phyloP scores from a whole-genome alignment of 805 yeast species.

The Maudiozyma saulgeensis region DNA sequence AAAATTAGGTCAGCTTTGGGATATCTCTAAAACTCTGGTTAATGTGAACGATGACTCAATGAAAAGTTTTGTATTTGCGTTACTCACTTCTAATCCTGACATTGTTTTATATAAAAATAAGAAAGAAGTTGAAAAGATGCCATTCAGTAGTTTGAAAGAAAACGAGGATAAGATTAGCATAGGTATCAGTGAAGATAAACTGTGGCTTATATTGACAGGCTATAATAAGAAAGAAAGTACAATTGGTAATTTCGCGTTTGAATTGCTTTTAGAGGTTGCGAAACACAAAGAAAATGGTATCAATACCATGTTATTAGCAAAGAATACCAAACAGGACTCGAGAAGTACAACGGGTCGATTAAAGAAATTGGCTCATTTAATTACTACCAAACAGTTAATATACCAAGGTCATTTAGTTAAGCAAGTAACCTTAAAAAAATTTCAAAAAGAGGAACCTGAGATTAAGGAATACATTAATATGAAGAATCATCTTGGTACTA shows the following conservation, averaged over 20 bases:
- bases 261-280: constrained; percentile 51
- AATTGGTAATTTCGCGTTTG: constrained; percentile 48
- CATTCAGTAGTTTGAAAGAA: constrained; percentile 1
- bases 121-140: constrained; percentile 1
- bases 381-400: constrained; percentile 33
- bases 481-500: constrained; percentile 24
- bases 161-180: constrained; percentile 11
- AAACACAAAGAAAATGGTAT: constrained; percentile 47
- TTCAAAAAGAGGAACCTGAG: constrained; percentile 16
- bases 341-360: constrained; percentile 59
- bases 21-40: constrained; percentile 4
- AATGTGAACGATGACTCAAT: constrained; percentile 6
- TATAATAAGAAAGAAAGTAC: constrained; percentile 40
- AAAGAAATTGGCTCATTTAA: constrained; percentile 43
- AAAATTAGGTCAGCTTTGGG: constrained; percentile 12
- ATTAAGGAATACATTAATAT: constrained; percentile 21
- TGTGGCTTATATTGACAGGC: constrained; percentile 52
- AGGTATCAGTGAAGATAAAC: constrained; percentile 43
- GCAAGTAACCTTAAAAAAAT: constrained; percentile 42
- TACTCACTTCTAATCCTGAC: constrained; percentile 13
- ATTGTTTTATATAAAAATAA: constrained; percentile 8
- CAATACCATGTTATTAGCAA: constrained; percentile 46
- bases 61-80: constrained; percentile 14
- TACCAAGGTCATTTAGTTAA: constrained; percentile 45
- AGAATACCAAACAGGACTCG: constrained; percentile 56